These are phyloP conservation scores for Akebia trifoliata DNA, from an alignment of 164 flowering plant species.

Conservation along the genomic window DNA sequence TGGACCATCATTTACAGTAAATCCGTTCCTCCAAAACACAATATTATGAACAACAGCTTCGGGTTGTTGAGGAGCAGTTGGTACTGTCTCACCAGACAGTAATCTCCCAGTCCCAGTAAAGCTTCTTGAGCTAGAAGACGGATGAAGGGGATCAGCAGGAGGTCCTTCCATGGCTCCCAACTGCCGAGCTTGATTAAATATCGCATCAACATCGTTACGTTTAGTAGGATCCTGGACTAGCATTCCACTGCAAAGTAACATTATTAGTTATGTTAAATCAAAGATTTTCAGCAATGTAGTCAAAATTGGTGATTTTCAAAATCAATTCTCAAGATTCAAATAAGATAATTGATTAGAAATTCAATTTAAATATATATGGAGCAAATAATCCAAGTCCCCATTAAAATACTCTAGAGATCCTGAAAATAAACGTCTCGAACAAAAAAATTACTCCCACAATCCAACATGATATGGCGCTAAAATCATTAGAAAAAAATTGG, in stretches of 20 bases:
- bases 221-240: conserved; percentile 86
- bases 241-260: conserved; percentile 75
- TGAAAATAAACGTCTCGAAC: too few species aligned
- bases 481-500: too few species aligned
- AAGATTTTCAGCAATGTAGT: too few species aligned
- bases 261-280: too few species aligned
- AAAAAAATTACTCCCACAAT: too few species aligned
- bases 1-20: conserved; percentile 86
- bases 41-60: conserved; percentile 49
- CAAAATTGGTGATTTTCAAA: too few species aligned
- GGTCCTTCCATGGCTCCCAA: conserved; percentile 80
- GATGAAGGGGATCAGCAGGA: conserved; percentile 36
- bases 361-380: too few species aligned
- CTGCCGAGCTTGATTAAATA: conserved; percentile 79
- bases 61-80: conserved; percentile 54
- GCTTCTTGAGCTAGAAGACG: conserved; percentile 64
- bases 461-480: too few species aligned
- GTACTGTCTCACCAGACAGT: conserved; percentile 60
- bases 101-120: conserved; percentile 75
- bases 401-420: too few species aligned
- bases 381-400: too few species aligned
- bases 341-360: too few species aligned
- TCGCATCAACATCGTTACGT: conserved; percentile 70
- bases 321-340: too few species aligned
- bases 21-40: conserved; percentile 83